A percentile compares a stretch with the other conserved stretches of the same genome.
phyloP scores from a whole-genome alignment of 257 asterid species.

The Galeopsis tetrahit region DNA sequence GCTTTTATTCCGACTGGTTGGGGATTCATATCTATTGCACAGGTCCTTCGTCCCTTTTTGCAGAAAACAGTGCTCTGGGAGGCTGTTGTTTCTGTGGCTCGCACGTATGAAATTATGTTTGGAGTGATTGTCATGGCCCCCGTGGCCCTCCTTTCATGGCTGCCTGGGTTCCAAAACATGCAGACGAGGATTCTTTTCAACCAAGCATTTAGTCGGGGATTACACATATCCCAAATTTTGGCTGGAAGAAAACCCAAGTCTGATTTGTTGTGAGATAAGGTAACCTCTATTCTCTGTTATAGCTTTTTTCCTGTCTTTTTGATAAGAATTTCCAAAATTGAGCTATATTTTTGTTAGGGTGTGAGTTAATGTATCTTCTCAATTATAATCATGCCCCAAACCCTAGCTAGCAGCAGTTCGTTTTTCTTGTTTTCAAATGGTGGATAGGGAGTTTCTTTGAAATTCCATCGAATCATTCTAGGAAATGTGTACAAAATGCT shows the following conservation, averaged over 20 bases:
- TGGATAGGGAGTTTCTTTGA: background rate
- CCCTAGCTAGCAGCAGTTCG: background rate
- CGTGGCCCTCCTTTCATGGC: conserved; percentile 87
- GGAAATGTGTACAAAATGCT: background rate
- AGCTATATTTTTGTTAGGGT: background rate
- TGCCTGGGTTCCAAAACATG: conserved; percentile 98
- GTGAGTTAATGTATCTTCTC: background rate
- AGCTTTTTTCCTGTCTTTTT: conserved; percentile 12
- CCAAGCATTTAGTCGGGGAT: conserved; percentile 95
- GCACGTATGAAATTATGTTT: conserved; percentile 86
- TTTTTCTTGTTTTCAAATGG: conserved; percentile 2
- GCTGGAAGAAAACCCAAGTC: conserved; percentile 83
- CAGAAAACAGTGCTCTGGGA: conserved; percentile 75
- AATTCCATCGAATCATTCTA: background rate
- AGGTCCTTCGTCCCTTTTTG: conserved; percentile 74
- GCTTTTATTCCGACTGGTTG: conserved; percentile 97
- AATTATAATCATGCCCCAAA: background rate
- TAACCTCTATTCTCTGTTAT: conserved; percentile 37
- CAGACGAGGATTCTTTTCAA: conserved; percentile 97
- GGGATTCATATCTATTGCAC: conserved; percentile 86
- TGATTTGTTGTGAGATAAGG: conserved; percentile 64
- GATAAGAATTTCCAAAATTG: background rate
- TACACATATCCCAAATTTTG: conserved; percentile 93
- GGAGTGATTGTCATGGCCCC: conserved; percentile 93
- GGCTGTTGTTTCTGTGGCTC: conserved; percentile 75